These are phyloP conservation scores for Baeospora myosura DNA, from an alignment of 1,284 basidiomycete species.

Conservation along the genomic window DNA sequence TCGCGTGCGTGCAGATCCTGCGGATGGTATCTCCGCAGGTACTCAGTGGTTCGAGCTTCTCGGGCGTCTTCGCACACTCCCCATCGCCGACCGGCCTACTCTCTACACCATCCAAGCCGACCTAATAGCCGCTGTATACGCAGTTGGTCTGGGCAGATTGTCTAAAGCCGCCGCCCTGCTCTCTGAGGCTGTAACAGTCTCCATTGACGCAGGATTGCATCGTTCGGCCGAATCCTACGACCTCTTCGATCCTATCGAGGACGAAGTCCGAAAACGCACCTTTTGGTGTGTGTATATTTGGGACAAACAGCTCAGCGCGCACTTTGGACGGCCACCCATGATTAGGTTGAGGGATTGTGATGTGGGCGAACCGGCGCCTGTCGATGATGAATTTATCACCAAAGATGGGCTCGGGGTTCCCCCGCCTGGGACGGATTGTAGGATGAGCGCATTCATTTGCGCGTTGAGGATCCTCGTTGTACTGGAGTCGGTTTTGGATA, in stretches of 20 bases:
- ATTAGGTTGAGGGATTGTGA: slow-evolving; percentile 82
- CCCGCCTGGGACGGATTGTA: slow-evolving; percentile 61
- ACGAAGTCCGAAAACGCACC: slow-evolving; percentile 82
- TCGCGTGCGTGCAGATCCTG: slow-evolving; percentile 73
- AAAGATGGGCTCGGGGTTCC: slow-evolving; percentile 63
- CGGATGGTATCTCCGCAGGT: slow-evolving; percentile 78
- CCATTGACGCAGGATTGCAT: slow-evolving; percentile 80
- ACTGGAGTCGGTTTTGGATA: slow-evolving; percentile 71
- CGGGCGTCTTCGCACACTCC: slow-evolving; percentile 73
- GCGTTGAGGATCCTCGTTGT: slow-evolving; percentile 75
- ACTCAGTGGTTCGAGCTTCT: slow-evolving; percentile 87
- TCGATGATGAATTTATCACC: slow-evolving; percentile 86
- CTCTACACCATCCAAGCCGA: slow-evolving; percentile 85
- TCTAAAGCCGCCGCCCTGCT: slow-evolving; percentile 79
- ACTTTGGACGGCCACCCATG: slow-evolving; percentile 83
- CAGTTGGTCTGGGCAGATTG: slow-evolving; percentile 80
- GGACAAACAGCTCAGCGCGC: slow-evolving; percentile 82
- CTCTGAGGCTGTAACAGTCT: slow-evolving; percentile 78
- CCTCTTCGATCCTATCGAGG: slow-evolving; percentile 80
- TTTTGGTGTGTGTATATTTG: slow-evolving; percentile 93
- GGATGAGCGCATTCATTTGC: slow-evolving; percentile 74
- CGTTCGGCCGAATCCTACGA: slow-evolving; percentile 84
- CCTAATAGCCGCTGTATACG: slow-evolving; percentile 81
- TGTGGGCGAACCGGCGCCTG: slow-evolving; percentile 70
- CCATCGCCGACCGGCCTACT: slow-evolving; percentile 81